Conservation (phyloP, 2,329 filamentous ascomycete species). For the Hypoxylon sp. region DNA sequence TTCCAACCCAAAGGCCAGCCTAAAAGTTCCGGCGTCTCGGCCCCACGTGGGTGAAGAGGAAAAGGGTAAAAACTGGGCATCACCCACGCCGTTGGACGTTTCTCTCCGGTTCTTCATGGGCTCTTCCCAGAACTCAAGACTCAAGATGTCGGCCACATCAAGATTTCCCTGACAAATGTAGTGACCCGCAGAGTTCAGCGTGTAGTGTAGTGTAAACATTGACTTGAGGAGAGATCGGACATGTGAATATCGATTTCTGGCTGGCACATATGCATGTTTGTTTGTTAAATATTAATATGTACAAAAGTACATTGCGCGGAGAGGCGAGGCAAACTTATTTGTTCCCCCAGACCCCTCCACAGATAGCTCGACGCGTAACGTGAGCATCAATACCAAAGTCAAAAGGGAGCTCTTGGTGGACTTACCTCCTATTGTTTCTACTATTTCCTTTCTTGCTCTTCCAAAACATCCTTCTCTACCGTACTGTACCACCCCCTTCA, state of each 20-base stretch:
- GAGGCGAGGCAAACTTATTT: constrained; percentile 41
- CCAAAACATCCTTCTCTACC: neutral
- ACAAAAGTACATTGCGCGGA: constrained; percentile 13
- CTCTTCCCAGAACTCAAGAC: constrained; percentile 29
- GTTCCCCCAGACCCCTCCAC: constrained; percentile 15
- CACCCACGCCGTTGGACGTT: constrained; percentile 32
- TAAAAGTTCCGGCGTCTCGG: constrained; percentile 40
- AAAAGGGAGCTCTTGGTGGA: constrained; percentile 19
- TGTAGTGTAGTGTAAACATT: neutral
- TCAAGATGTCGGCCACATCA: constrained; percentile 27
- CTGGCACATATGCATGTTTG: neutral
- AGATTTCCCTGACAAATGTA: constrained; percentile 40
- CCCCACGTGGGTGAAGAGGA: constrained; percentile 40
- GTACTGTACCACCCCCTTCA: neutral
- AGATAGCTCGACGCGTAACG: constrained; percentile 40
- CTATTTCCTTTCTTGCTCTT: neutral
- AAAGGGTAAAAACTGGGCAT: constrained; percentile 24
- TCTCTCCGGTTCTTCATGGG: constrained; percentile 17
- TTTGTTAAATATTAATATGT: constrained; percentile 28
- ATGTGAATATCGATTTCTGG: constrained; percentile 33
- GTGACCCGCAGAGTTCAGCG: constrained; percentile 35
- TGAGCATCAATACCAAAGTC: constrained; percentile 30
- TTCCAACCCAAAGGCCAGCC: constrained; percentile 14
- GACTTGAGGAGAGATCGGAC: constrained; percentile 16
- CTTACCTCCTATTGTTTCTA: neutral